These are phyloP conservation scores for Lotmaria passim DNA, from an alignment of 208 protist genomes.

Conservation along the genomic window DNA sequence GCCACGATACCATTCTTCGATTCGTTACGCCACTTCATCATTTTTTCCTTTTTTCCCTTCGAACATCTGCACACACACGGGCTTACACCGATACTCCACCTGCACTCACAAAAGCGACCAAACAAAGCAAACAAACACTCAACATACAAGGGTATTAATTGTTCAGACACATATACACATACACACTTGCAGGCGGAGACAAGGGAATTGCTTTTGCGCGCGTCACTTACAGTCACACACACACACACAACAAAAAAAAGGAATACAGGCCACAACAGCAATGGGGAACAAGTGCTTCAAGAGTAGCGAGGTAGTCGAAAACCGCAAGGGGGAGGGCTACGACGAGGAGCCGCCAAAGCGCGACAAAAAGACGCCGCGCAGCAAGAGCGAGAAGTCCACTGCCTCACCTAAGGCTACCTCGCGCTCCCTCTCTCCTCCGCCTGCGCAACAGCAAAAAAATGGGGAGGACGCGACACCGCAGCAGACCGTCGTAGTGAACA, in stretches of 20 bases:
- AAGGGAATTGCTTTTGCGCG: too few relatives aligned
- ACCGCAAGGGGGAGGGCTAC: constrained; percentile 11
- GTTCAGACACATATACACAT: neutral
- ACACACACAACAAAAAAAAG: neutral
- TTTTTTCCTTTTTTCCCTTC: neutral
- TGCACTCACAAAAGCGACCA: too few relatives aligned
- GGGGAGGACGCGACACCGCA: neutral
- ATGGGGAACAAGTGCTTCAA: constrained; percentile 58
- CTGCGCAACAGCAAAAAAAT: neutral
- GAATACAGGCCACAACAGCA: neutral
- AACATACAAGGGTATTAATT: too few relatives aligned
- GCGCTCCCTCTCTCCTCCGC: neutral
- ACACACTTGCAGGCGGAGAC: too few relatives aligned
- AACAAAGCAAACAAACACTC: too few relatives aligned
- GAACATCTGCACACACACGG: neutral
- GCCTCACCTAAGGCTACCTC: neutral
- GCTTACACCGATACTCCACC: neutral
- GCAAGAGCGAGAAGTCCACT: constrained; percentile 27
- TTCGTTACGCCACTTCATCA: too few relatives aligned
- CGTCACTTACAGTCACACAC: neutral
- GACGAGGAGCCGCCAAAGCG: constrained; percentile 15
- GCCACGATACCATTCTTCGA: too few relatives aligned
- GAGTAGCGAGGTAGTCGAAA: constrained; percentile 30
- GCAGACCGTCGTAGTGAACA: constrained; percentile 31
- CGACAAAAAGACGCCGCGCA: constrained; percentile 18